phyloP scores from a whole-genome alignment of 352 stramenopile genomes.

The Phytophthora multivora region DNA sequence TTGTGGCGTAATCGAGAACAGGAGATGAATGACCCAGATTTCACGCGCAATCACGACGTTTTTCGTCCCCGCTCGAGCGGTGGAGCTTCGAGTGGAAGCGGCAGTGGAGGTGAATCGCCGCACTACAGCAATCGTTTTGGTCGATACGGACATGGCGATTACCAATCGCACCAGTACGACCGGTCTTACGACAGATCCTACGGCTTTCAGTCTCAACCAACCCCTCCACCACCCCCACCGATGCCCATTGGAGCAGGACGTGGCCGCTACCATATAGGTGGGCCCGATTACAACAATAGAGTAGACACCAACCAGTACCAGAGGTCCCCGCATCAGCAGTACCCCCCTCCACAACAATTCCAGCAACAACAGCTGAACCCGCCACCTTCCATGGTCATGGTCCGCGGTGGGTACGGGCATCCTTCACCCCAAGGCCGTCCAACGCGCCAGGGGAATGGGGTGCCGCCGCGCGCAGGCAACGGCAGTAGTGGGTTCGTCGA shows the following conservation, averaged over 20 bases:
- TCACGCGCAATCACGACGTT: conserved; percentile 80
- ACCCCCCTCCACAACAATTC: conserved; percentile 38
- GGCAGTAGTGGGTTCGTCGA: conserved; percentile 55
- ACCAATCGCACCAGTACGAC: conserved; percentile 34
- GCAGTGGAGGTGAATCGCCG: conserved; percentile 35
- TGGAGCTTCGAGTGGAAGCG: conserved; percentile 34
- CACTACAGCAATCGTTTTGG: conserved; percentile 40
- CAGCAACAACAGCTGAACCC: conserved; percentile 44
- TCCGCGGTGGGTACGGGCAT: conserved; percentile 34
- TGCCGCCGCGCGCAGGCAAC: conserved; percentile 26
- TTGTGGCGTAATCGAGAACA: conserved; percentile 94
- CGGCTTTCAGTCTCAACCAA: conserved; percentile 35
- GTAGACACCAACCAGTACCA: conserved; percentile 53
- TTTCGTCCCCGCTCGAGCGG: conserved; percentile 54
- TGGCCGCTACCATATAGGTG: conserved; percentile 36
- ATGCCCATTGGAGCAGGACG: conserved; percentile 40
- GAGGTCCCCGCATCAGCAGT: conserved; percentile 48
- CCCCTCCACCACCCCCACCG: conserved; percentile 20
- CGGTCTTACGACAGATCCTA: conserved; percentile 36
- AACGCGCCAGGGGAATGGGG: conserved; percentile 21
- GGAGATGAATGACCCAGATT: conserved; percentile 94
- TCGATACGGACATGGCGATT: conserved; percentile 32
- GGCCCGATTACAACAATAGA: conserved; percentile 61
- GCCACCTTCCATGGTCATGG: conserved; percentile 37
- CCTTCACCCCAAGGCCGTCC: conserved; percentile 34